Conservation (phyloP, 768 basidiomycete genomes). For the Calocera cornea region DNA sequence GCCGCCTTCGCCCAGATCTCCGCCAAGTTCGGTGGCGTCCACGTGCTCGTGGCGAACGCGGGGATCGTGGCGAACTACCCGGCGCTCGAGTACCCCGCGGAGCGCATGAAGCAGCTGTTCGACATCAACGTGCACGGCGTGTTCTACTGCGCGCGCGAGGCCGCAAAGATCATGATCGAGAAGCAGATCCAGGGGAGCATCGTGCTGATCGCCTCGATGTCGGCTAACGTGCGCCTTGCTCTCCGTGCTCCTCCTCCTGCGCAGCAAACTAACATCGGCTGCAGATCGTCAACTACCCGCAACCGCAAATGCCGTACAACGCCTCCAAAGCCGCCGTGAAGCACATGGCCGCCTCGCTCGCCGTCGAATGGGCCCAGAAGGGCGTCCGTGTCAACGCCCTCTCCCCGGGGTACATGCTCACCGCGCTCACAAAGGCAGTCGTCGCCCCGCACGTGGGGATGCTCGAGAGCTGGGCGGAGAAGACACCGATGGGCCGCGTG, state of each 20-base stretch:
- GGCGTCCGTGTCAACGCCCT: constrained; percentile 75
- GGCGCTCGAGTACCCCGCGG: constrained; percentile 75
- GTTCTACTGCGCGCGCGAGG: constrained; percentile 93
- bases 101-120: constrained; percentile 68
- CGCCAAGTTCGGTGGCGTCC: constrained; percentile 54
- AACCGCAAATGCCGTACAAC: constrained; percentile 91
- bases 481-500: constrained; percentile 83
- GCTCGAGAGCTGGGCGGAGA: constrained; percentile 67
- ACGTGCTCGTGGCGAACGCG: constrained; percentile 66
- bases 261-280: not conserved
- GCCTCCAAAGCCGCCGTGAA: constrained; percentile 89
- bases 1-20: constrained; percentile 52
- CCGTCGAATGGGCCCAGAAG: constrained; percentile 90
- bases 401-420: constrained; percentile 91
- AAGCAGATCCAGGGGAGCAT: constrained; percentile 63
- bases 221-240: constrained; percentile 60
- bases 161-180: constrained; percentile 81
- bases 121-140: constrained; percentile 91
- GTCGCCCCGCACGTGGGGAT: constrained; percentile 27
- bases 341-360: constrained; percentile 85
- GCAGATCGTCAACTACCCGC: constrained; percentile 80
- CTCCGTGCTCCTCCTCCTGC: too few relatives aligned
- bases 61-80: constrained; percentile 81
- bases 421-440: constrained; percentile 74
- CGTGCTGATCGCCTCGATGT: constrained; percentile 82